These are phyloP conservation scores for Erysimum cheiri DNA, from an alignment of 441 rosid genomes.

Conservation along the genomic window DNA sequence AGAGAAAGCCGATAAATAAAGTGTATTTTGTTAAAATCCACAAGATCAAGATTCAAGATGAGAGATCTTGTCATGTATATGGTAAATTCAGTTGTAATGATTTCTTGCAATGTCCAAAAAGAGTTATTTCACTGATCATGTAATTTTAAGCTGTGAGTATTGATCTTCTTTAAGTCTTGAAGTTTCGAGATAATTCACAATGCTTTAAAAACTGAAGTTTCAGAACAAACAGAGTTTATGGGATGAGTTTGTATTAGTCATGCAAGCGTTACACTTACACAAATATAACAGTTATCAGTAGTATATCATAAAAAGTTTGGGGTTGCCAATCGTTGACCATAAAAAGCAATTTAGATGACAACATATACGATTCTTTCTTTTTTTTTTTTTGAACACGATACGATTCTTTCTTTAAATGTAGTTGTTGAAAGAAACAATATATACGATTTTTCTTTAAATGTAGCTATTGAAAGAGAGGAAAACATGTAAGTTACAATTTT, in stretches of 20 bases:
- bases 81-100: conserved; percentile 32
- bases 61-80: conserved; percentile 38
- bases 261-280: conserved; percentile 34
- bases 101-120: conserved; percentile 22
- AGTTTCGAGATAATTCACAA: conserved; percentile 1
- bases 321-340: neutral
- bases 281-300: neutral
- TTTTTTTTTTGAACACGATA: too few relatives aligned
- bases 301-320: neutral
- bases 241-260: neutral
- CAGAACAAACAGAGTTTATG: neutral
- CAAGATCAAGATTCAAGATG: conserved; percentile 24
- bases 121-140: conserved; percentile 17
- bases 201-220: neutral
- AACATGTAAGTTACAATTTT: too few relatives aligned
- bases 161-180: conserved; percentile 5
- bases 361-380: neutral
- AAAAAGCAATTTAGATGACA: conserved; percentile 3
- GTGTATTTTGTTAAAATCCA: conserved; percentile 28
- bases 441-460: too few relatives aligned
- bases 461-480: too few relatives aligned
- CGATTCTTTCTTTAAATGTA: neutral
- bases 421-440: neutral
- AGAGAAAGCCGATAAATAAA: conserved; percentile 14
- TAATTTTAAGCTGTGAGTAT: conserved; percentile 12